Base-by-base conservation (phyloP, 768 basidiomycete species). In the Mycena vulgaris region DNA sequence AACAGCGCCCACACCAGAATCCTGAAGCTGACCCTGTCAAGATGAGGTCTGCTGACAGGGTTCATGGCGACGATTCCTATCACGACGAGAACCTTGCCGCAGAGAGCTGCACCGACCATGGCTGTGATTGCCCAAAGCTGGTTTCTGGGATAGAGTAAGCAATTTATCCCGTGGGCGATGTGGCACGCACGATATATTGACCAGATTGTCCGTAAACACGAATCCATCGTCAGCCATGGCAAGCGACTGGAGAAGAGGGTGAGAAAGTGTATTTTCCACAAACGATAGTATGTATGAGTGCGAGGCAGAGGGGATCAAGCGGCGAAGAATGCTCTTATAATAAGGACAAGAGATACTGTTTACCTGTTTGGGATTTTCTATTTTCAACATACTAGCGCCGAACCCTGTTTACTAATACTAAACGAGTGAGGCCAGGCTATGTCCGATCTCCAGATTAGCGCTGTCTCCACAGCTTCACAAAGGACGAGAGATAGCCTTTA, bases 11-110 rank as follows among this genome's bases (percentile, higher is more conserved):
- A 74, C 27, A 72, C 66, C 8, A 76, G 52, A 58, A 76, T 70
- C 16, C 75, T 63, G 48, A 75, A 76, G 47, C 74, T 75, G 48
- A 76, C 75, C 4, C 75, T 69, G 68, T 76, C 72, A 19, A 76
- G 68, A 57, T 71, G 55, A 21, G 39, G 59, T 21, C 74, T 56
- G 5, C 64, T 57, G 30, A 42, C 49, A 3, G 69, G 73, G 65
- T 74, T 58, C 37, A 45, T 39, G 42, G 63, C 56, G 17, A 72
- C 62, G 27, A 72, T 49, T 2, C 40, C 69, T n/a, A 73, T 75
- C 8, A 68, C 65, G 21, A 75, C n/a, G 27, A 76, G 65, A 19
- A 75, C 75, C 11, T 56, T 10, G 49, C 68, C 70, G 58, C 75
- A 76, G 19, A 75, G 63, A 11, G 60, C 71, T 19, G 75, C 71